Base-by-base conservation (phyloP, 2,329 filamentous ascomycete species). In the Colletotrichum filicis region DNA sequence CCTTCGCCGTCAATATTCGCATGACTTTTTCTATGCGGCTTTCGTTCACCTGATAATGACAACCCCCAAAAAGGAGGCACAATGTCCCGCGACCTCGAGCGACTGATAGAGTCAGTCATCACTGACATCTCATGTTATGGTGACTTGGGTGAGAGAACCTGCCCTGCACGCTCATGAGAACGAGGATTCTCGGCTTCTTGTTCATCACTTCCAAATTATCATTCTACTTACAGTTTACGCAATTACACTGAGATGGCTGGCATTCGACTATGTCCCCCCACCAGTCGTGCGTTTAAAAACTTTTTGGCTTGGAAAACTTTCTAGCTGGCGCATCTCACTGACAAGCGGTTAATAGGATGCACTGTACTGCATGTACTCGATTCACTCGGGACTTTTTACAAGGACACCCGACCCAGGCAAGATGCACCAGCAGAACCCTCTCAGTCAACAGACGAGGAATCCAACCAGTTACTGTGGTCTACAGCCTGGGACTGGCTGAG, bases 401-500 rank as follows among this genome's bases (percentile, higher is more conserved):
- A 74, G n/a, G 63, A 64, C 14, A 28, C 35, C 46, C 56, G 49
- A 22, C n/a, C 28, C 5, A 28, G 35, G 37, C 32, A 61, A 28
- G 60, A 74, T 72, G 30, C 52, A 53, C 28, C 16, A 4, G 30
- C 55, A 42, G 26, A 28, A 35, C 3, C 19, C 35, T 22, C 26
- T 46, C 12, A 26, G 6, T 35, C 57, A 58, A 53, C 24, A 19
- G 52, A 42, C 16, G 30, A 22, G 14, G 56, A 55, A 19, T 55
- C 74, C 22, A 61, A 60, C 6, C 71, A 74, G 46, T 53, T 74
- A 12, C 42, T 75, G 4, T 75, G 71, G 55, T 71, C 72, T 24
- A 69, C 70, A 8, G 66, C 77, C 26, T 78, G 76, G 77, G 74
- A 76, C 26, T 78, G 77, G 77, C 66, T 78, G 19, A 74, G 71